Percentiles rank a stretch among this genome's conserved stretches.
phyloP scores from a whole-genome alignment of 768 basidiomycete species.

The Mycena sanguinolenta region DNA sequence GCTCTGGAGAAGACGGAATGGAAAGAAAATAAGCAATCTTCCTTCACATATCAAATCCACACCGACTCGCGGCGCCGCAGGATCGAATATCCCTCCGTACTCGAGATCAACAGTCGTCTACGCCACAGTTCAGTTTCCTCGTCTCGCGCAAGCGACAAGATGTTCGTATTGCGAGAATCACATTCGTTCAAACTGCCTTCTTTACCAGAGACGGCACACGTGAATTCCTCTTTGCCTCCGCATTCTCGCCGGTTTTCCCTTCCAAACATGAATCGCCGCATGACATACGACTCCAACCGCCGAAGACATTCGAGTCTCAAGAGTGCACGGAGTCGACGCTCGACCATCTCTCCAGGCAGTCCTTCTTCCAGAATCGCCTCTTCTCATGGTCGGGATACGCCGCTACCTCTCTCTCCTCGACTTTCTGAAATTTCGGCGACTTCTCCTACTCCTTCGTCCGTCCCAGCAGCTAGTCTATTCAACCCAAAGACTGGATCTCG shows the following conservation, averaged over 20 bases:
- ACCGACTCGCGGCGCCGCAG: constrained; percentile 37
- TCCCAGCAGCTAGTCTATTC: constrained; percentile 18
- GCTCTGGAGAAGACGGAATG: constrained; percentile 35
- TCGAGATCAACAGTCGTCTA: constrained; percentile 35
- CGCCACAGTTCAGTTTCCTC: constrained; percentile 25
- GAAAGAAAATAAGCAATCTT: constrained; percentile 38
- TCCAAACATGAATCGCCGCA: constrained; percentile 40
- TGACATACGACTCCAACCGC: constrained; percentile 31
- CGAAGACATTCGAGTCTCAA: constrained; percentile 45
- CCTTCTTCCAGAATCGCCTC: constrained; percentile 43
- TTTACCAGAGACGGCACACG: constrained; percentile 36
- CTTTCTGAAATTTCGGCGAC: constrained; percentile 12
- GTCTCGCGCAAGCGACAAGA: constrained; percentile 12
- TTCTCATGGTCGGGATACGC: constrained; percentile 31
- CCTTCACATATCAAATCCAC: constrained; percentile 37
- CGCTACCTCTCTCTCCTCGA: constrained; percentile 38
- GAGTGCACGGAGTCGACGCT: constrained; percentile 38
- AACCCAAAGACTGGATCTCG: constrained; percentile 26
- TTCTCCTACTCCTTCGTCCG: constrained; percentile 15
- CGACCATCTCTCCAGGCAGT: constrained; percentile 33
- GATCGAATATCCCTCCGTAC: constrained; percentile 35
- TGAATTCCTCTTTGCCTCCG: neutral
- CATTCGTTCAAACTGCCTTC: constrained; percentile 37
- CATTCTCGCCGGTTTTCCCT: constrained; percentile 48
- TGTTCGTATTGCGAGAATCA: constrained; percentile 20